These are phyloP conservation scores for Eremochloa ophiuroides DNA, from an alignment of 176 grass and related monocot genomes.

Conservation along the genomic window DNA sequence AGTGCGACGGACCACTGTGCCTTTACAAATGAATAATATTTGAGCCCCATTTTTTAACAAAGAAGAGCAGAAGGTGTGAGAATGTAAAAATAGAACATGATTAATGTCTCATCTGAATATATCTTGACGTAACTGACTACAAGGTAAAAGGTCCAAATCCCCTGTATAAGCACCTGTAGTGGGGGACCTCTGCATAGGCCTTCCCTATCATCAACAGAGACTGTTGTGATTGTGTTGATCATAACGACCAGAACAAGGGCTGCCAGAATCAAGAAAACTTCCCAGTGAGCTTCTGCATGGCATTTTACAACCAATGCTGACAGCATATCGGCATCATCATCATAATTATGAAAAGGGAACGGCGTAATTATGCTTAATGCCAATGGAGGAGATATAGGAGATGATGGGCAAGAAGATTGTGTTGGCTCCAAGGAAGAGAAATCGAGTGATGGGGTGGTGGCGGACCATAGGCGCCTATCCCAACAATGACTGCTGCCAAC, in stretches of 20 bases:
- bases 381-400: neutral
- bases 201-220: neutral
- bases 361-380: neutral
- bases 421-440: neutral
- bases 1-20: neutral
- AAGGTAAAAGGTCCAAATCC: neutral
- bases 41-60: neutral
- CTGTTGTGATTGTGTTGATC: neutral
- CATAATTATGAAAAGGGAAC: too few relatives aligned
- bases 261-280: neutral
- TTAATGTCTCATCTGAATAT: too few relatives aligned
- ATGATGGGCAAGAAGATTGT: conserved; percentile 20
- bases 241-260: neutral
- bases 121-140: too few relatives aligned
- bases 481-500: too few relatives aligned
- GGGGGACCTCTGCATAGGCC: neutral
- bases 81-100: too few relatives aligned
- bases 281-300: accelerated
- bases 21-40: neutral
- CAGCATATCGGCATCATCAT: too few relatives aligned
- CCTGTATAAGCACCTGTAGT: neutral
- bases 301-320: too few relatives aligned
- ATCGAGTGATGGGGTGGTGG: neutral
- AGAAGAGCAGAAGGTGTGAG: too few relatives aligned
- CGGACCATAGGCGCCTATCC: neutral